Base-by-base conservation (phyloP, 2,329 filamentous ascomycete genomes). In the Colletotrichum liaoningense region DNA sequence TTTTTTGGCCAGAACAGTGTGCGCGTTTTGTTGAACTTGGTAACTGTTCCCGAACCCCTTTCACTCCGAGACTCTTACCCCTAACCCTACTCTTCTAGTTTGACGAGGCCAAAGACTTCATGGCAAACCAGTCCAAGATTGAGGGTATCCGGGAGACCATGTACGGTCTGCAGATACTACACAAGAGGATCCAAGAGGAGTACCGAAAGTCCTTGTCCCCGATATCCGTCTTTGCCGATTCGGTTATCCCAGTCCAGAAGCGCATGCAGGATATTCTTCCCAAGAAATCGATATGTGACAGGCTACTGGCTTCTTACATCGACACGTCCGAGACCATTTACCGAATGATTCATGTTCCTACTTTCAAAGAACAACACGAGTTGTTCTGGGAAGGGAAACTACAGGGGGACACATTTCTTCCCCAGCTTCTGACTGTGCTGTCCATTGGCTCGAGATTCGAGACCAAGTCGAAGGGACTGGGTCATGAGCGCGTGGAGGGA, bases 261-360 rank as follows among this genome's bases (percentile, higher is more conserved):
- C 87, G 88, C 59, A 90, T 90, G 88, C 84, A 83, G 35, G 88
- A 90, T 70, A 88, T 90, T 16, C 77, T 90, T 22, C 88, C 88
- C 0, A 85, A 84, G 38, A 87, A 84, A 77, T 71, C 80, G 1
- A 84, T 88, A 9, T 90, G 88, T 79, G 88, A 89, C 75, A 83
- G 85, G 16, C 82, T 90, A 4, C 76, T 90, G 3, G 79, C 84
- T 8, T 80, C 85, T 1, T 90, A 90, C 75, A 81, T 89, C 65
- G 83, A 83, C 49, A 85, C 85, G 1, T 86, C 86, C 11, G 88
- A 90, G 76, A 86, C 85, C 4, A 83, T 89, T 11, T 90, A 88
- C 74, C 85, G 88, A 38, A 84, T 89, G 35, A 79, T 90, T 3
- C 88, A 90, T 75, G 79, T 88, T 1, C 87, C 87, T 1, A 84